Evolutionary conservation across 2,329 filamentous ascomycete species (phyloP), one percentile per base, ranked within the genome.

Genomic region (Aspergillus calidoustus): DNA sequence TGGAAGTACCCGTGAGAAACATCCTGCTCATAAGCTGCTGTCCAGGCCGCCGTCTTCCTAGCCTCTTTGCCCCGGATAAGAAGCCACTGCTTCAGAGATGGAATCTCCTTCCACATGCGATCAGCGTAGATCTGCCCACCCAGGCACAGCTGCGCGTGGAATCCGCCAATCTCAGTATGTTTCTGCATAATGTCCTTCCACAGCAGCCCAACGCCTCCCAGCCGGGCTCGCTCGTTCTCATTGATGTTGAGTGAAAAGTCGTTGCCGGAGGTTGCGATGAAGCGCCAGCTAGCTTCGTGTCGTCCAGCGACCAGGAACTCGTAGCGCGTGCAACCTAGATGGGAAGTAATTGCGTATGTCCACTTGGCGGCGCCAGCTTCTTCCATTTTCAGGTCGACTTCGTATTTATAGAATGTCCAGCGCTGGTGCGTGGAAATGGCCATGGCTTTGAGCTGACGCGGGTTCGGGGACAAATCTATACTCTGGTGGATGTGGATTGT

Each of bases 121-220:
- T 99, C 95, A 1, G 92, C 95, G 73, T 96, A 98, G 56, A 99
- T 96, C 75, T 99, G 95, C 63, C 95, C 92, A 59, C 95, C 95
- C 4, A 97, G 81, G 15, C 94, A 95, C 7, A 99, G 83, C 73
- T 99, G 95, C 7, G 92, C 89, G 72, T 99, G 95, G 76, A 98
- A 99, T 1, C 95, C 95, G 59, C 93, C 93, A 69, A 93, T 97
- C 70, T 99, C 95, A 30, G 93, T 88, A 71, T 99, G 96, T 83
- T 97, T 97, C 78, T 97, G 93, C 73, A 99, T 84, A 30, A 99
- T 93, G 71, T 99, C 95, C 72, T 97, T 98, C 95, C 95, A 99
- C 94, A 99, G 96, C 73, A 95, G 91, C 0, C 93, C 92, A 1
- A 96, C 86, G 1, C 95, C 95, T 31, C 95, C 95, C 1, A 98